Base-by-base conservation (phyloP, 2,329 filamentous ascomycete species). In the Colletotrichum sp. region DNA sequence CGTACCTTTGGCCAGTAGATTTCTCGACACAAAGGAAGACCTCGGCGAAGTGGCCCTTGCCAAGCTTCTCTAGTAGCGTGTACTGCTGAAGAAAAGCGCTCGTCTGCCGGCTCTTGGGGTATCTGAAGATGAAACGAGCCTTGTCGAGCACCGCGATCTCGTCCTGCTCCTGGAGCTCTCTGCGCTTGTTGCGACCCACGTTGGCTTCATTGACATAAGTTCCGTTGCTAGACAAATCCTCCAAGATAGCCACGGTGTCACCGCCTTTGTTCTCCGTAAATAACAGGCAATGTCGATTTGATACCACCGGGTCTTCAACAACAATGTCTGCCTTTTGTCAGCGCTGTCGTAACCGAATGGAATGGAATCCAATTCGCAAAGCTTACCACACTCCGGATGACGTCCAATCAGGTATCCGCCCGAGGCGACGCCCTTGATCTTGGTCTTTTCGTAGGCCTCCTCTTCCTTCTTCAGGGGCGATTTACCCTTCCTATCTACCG, bases 121-220 rank as follows among this genome's bases (percentile, higher is more conserved):
- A 99, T 71, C 95, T 90, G 87, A 99, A 99, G 72, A 98, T 92
- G 85, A 98, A 99, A 26, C 95, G 92, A 10, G 95, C 95, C 82
- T 95, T 93, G 80, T 95, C 93, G 65, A 98, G 89, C 36, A 99
- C 93, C 8, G 95, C 94, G 67, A 99, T 94, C 84, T 99, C 96
- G 79, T 99, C 97, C 49, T 95, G 93, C 80, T 99, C 95, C 80
- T 96, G 90, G 32, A 99, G 89, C 83, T 98, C 95, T 75, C 96
- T 92, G 71, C 95, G 91, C 84, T 98, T 95, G 84, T 99, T 99
- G 68, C 96, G 93, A 28, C 97, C 97, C 28, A 99, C 92, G 34
- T 98, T 90, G 18, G 93, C 94, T 80, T 98, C 96, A 81, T 99
- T 99, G 80, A 99, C 94, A 82, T 96, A 99, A 0, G 98, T 99